phyloP scores from a whole-genome alignment of 257 asterid species.

The Mitragyna speciosa region DNA sequence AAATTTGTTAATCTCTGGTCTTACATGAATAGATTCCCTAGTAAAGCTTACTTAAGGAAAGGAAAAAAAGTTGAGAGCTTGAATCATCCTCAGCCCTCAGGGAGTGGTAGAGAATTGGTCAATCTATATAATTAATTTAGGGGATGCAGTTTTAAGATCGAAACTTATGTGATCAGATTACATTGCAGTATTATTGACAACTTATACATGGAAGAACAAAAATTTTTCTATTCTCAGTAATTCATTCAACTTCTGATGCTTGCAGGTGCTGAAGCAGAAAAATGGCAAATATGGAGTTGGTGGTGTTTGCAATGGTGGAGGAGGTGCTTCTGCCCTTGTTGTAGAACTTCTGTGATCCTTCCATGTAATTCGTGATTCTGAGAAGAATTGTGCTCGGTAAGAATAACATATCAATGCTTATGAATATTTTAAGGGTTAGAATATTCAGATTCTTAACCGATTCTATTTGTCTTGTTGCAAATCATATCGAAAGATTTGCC shows the following conservation, averaged over 20 bases:
- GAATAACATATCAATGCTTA: not conserved
- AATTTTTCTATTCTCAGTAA: not conserved
- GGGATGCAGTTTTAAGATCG: not conserved
- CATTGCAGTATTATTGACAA: not conserved
- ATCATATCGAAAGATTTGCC: too few species aligned
- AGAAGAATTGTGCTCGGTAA: not conserved
- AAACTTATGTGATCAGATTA: not conserved
- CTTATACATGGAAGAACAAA: not conserved
- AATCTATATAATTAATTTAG: too few species aligned
- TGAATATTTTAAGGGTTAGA: not conserved
- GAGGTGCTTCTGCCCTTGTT: constrained; percentile 96
- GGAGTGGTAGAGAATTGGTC: not conserved
- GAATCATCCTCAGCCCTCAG: not conserved
- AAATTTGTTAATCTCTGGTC: not conserved
- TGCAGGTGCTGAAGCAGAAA: constrained; percentile 81
- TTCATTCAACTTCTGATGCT: constrained; percentile 8
- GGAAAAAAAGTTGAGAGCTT: not conserved
- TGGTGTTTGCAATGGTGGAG: constrained; percentile 97
- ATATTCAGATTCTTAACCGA: too few species aligned
- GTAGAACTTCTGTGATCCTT: constrained; percentile 61
- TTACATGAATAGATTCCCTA: not conserved
- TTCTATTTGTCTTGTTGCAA: too few species aligned
- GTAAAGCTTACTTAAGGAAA: not conserved
- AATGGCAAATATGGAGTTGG: constrained; percentile 81
- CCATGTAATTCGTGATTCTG: not conserved